Evolutionary conservation across 208 protist genomes (phyloP).

Genomic region (Leishmania amazonensis): DNA sequence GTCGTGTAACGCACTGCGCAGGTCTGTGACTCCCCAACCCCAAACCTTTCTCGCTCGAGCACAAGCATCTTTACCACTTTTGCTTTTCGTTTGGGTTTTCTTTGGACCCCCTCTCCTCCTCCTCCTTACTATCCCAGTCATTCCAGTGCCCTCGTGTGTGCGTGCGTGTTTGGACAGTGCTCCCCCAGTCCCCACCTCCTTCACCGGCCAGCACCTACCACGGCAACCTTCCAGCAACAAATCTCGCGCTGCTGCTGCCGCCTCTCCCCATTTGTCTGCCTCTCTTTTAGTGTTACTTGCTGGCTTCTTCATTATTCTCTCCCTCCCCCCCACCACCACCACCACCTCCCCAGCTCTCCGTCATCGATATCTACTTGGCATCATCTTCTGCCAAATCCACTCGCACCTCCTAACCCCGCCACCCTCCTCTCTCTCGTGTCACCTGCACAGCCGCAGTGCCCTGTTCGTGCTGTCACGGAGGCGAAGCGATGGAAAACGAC

Average conservation of each 20-base stretch:
- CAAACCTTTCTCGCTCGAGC: not conserved
- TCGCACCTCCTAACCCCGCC: not conserved
- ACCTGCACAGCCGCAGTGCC: not conserved
- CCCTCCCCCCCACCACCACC: not conserved
- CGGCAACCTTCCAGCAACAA: not conserved
- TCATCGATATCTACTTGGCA: not conserved
- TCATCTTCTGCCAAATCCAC: not conserved
- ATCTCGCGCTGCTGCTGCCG: not conserved
- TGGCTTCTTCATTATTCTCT: not conserved
- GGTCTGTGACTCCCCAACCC: too few species aligned
- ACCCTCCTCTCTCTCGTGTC: not conserved
- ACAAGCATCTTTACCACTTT: not conserved
- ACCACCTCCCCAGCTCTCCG: not conserved
- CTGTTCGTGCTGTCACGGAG: not conserved
- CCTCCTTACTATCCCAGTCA: not conserved
- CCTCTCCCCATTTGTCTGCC: not conserved
- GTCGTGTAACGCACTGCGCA: too few species aligned
- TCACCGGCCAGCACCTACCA: not conserved
- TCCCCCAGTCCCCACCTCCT: not conserved
- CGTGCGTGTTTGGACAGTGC: not conserved
- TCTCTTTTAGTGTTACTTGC: not conserved
- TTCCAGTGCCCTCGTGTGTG: not conserved
- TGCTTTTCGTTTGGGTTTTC: not conserved
- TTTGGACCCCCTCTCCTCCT: not conserved
- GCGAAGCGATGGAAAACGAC: conserved; percentile 18